Percentiles rank a stretch among this genome's conserved stretches.
Conservation (phyloP, 1,284 basidiomycete genomes). For the Rhodotorula sp. region DNA sequence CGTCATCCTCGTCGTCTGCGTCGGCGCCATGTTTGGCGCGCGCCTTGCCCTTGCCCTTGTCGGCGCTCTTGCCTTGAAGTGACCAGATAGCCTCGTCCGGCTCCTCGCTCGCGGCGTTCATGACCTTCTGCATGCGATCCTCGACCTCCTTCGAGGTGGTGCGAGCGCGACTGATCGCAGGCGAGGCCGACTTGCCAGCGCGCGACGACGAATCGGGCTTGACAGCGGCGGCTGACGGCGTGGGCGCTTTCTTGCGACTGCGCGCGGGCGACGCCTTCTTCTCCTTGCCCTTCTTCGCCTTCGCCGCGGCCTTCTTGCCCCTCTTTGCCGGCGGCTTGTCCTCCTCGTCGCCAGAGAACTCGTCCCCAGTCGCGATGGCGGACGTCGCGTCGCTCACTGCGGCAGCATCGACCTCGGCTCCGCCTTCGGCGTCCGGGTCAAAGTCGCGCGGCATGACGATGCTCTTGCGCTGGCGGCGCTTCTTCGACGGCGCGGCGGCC, state of each 20-base stretch:
- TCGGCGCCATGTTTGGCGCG: neutral
- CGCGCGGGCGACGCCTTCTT: neutral
- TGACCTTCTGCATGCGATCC: neutral
- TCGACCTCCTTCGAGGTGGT: slow-evolving; percentile 1
- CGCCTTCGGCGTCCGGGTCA: neutral
- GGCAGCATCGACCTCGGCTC: neutral
- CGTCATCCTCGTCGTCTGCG: slow-evolving; percentile 17
- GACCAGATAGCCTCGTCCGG: slow-evolving; percentile 5
- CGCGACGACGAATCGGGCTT: no score
- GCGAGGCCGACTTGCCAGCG: neutral
- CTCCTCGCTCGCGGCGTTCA: neutral
- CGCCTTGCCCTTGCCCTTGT: slow-evolving; percentile 5
- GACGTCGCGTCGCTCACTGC: slow-evolving; percentile 1
- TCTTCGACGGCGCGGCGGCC: neutral
- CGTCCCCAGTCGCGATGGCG: slow-evolving; percentile 10
- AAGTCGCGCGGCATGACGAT: slow-evolving; percentile 2
- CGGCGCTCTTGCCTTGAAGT: neutral
- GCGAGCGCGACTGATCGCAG: neutral
- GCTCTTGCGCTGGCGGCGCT: neutral
- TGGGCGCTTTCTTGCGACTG: neutral
- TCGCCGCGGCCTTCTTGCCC: slow-evolving; percentile 5
- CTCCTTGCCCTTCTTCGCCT: neutral
- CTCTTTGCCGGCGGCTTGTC: neutral
- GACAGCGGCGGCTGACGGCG: neutral
- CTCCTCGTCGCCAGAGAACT: neutral